Evolutionary conservation across 2,329 filamentous ascomycete species (phyloP).

Genomic region (Xylogone sp.): DNA sequence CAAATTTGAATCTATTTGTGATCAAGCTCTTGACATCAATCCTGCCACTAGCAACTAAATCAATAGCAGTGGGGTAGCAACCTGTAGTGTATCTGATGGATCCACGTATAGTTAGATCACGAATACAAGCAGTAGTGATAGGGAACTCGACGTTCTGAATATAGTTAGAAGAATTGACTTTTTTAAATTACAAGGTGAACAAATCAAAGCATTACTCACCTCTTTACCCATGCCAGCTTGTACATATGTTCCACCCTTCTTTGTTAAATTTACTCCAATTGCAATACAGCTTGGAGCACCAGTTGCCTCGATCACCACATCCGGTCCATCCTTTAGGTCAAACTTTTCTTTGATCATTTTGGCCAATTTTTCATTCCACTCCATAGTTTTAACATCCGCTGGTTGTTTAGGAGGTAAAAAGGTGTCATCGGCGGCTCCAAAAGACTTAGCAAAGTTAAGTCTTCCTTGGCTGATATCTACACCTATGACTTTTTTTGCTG

Average conservation of each 20-base stretch:
- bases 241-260: slow-evolving; percentile 45
- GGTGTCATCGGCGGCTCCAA: slow-evolving; percentile 41
- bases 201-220: too few species aligned
- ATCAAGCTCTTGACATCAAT: slow-evolving; percentile 29
- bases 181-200: too few species aligned
- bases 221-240: slow-evolving; percentile 49
- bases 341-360: slow-evolving; percentile 35
- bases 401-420: slow-evolving; percentile 37
- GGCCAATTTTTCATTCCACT: slow-evolving; percentile 34
- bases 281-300: slow-evolving; percentile 45
- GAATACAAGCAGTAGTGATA: slow-evolving; percentile 44
- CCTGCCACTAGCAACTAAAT: slow-evolving; percentile 32
- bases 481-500: slow-evolving; percentile 40
- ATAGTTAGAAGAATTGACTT: too few species aligned
- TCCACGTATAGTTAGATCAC: slow-evolving; percentile 44
- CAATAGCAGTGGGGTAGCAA: slow-evolving; percentile 45
- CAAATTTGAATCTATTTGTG: slow-evolving; percentile 36
- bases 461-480: slow-evolving; percentile 41
- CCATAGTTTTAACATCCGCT: slow-evolving; percentile 23
- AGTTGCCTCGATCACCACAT: slow-evolving; percentile 46
- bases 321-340: slow-evolving; percentile 39
- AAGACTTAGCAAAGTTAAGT: slow-evolving; percentile 37
- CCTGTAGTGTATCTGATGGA: slow-evolving; percentile 48
- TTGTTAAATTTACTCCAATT: slow-evolving; percentile 38
- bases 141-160: slow-evolving; percentile 48